Evolutionary conservation across 768 basidiomycete species (phyloP), one percentile per base, ranked within the genome.

Genomic region (Phallus indusiatus): DNA sequence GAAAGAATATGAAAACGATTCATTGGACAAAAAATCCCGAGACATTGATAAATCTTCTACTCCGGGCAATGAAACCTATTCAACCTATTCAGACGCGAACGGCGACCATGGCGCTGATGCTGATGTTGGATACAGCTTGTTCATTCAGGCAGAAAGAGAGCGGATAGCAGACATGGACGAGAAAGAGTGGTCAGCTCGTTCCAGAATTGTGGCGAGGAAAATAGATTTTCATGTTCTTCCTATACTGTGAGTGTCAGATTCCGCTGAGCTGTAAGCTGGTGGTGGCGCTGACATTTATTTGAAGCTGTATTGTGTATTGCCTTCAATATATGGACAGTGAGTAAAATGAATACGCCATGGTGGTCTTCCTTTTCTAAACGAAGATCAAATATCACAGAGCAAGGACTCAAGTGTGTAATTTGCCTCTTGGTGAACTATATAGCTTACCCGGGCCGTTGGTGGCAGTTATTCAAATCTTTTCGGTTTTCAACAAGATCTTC

Each of bases 261-360:
- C 8, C 9, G 9, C 9, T 35, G 22, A 20, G 37, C 5, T 5
- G 18, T 21, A 12, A 20, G 14, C 35, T 28, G 49, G 18, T 47
- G 16, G 5, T 34, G 49, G 16, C 33, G 18, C 22, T 35, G 20
- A 36, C 8, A n/a, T 20, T 9, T 11, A 28, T 24, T 42, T 57
- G 42, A 12, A 59, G 57, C 17, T 59, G 57, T 48, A 53, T 59
- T 35, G 57, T 59, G n/a, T 59, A 59, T 22, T 52, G 49, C 46
- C 50, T 59, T 2, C 57, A 59, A 48, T 59, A 52, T 42, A 59
- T 59, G 57, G 57, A 59, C 21, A 59, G 57, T 59, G 52, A 33
- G 57, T 53, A 28, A 28, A 28, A 28, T 3, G 2, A 28, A 28
- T 28, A 28, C 28, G 7, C 28, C 28, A 28, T 7, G n/a, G 22